These are phyloP conservation scores for Massarina eburnea DNA, from an alignment of 2,329 filamentous ascomycete species.

Conservation along the genomic window DNA sequence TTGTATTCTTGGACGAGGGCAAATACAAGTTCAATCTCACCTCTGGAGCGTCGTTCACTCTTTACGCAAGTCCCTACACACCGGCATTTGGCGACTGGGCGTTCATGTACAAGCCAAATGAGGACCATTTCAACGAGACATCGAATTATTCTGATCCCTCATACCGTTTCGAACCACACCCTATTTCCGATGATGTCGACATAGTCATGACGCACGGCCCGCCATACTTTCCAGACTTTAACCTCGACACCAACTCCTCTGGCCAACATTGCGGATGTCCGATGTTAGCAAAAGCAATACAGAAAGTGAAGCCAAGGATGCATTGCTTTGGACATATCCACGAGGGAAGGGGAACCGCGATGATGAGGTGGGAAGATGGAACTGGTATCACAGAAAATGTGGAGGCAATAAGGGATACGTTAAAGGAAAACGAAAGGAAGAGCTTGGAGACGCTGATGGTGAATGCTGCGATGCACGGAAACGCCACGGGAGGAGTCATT, in stretches of 20 bases:
- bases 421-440: too few relatives aligned
- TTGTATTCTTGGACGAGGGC: constrained; percentile 51
- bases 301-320: neutral
- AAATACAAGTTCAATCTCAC: constrained; percentile 46
- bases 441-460: too few relatives aligned
- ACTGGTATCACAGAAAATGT: too few relatives aligned
- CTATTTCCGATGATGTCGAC: constrained; percentile 45
- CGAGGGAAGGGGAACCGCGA: neutral
- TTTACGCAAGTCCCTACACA: constrained; percentile 56
- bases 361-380: neutral
- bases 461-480: too few relatives aligned
- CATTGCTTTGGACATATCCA: neutral
- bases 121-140: constrained; percentile 14
- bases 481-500: too few relatives aligned
- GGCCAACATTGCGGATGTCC: constrained; percentile 7
- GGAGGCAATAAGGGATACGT: too few relatives aligned
- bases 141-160: neutral
- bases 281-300: constrained; percentile 1
- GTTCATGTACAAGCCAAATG: constrained; percentile 9
- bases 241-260: constrained; percentile 2
- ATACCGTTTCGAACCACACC: neutral
- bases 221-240: constrained; percentile 1
- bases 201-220: constrained; percentile 62
- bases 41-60: constrained; percentile 49
- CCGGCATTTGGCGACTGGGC: constrained; percentile 25